Base-by-base conservation (phyloP, 2,329 filamentous ascomycete species). In the Sclerotinia borealis region DNA sequence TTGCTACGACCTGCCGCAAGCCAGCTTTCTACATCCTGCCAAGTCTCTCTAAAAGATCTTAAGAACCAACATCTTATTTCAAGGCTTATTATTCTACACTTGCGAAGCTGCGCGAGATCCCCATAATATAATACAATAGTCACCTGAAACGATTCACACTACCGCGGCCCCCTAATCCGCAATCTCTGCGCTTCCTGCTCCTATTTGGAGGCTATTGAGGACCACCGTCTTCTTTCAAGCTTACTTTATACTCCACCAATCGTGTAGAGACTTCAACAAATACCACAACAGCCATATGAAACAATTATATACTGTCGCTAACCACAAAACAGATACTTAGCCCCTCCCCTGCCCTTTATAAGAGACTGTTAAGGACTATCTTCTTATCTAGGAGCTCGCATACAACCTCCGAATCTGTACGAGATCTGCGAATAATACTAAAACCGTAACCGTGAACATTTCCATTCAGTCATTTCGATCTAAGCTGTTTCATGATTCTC, bases 361-460 rank as follows among this genome's bases (percentile, higher is more conserved):
- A 29, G 9, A n/a, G 4, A n/a, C 19, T 34, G 3, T 11, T 19
- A n/a, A n/a, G 15, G 9, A 50, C 48, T n/a, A 50, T 5, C 4
- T 34, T 13, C 7, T 17, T 22, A 5, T 17, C n/a, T 17, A 10
- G 6, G 6, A 52, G 13, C 11, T 17, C 7, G 7, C 3, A 4
- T 10, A 10, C 1, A 3, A 17, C n/a, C 2, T 17, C 2, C 2
- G 6, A 6, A 37, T 13, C 3, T 25, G 1, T 3, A 2, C 1
- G 7, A 27, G 13, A 36, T 11, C 2, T 36, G 9, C 0, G 6
- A 37, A 22, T 1, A 25, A 25, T 25, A 13, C 17, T 7, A 2
- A 36, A 1, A 52, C 9, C 6, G 11, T 3, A 17, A 22, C 4
- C 9, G 1, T 17, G 2, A 36, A 1, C 1, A 1, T 22, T 51